These are phyloP conservation scores for Heimioporus sp. DNA, from an alignment of 768 basidiomycete species.

Conservation along the genomic window DNA sequence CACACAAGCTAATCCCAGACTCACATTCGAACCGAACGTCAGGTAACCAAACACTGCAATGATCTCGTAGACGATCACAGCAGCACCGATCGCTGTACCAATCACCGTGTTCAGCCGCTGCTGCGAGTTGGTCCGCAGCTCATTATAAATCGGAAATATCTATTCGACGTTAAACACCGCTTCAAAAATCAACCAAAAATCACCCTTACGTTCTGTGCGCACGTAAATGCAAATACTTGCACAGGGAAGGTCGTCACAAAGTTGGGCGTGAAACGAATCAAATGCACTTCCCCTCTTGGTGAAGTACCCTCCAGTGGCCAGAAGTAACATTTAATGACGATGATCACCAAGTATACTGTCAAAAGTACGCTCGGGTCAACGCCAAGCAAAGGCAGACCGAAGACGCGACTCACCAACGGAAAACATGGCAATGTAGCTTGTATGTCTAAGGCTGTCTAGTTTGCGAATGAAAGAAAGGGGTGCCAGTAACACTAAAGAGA, in stretches of 20 bases:
- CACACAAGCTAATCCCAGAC: slow-evolving; percentile 12
- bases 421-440: slow-evolving; percentile 88
- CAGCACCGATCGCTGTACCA: slow-evolving; percentile 80
- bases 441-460: slow-evolving; percentile 84
- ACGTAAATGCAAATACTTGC: slow-evolving; percentile 91
- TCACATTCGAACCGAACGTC: slow-evolving; percentile 85
- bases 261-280: slow-evolving; percentile 71
- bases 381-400: slow-evolving; percentile 1
- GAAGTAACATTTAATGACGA: slow-evolving; percentile 81
- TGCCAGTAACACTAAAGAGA: slow-evolving; percentile 73
- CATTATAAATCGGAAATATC: slow-evolving; percentile 95
- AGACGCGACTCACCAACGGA: slow-evolving; percentile 66
- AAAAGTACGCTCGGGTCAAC: not conserved
- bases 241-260: slow-evolving; percentile 90
- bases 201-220: slow-evolving; percentile 80
- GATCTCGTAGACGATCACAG: slow-evolving; percentile 81
- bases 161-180: slow-evolving; percentile 30
- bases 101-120: slow-evolving; percentile 85
- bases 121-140: slow-evolving; percentile 80
- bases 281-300: slow-evolving; percentile 61
- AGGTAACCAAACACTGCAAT: slow-evolving; percentile 89
- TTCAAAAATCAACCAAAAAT: slow-evolving; percentile 1
- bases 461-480: slow-evolving; percentile 83
- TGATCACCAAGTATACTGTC: slow-evolving; percentile 73
- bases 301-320: slow-evolving; percentile 65